Conservation (phyloP, 768 basidiomycete species). For the Leucogyrophana mollusca region DNA sequence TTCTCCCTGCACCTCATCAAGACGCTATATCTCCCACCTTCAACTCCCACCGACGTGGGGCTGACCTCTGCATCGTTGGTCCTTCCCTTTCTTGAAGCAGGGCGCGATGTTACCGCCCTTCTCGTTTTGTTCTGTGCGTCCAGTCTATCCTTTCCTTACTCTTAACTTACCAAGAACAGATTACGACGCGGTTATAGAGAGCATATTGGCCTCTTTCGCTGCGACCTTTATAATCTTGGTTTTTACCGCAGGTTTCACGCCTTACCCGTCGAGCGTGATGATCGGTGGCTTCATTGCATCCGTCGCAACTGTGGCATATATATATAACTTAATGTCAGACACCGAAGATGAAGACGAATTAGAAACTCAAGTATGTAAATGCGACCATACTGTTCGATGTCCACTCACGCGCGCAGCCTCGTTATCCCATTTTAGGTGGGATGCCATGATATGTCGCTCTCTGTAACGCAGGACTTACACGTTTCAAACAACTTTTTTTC, state of each 20-base stretch:
- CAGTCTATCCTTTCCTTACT: not conserved
- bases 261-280: constrained; percentile 11
- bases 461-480: not conserved
- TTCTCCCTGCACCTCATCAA: constrained; percentile 12
- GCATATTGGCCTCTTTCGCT: constrained; percentile 19
- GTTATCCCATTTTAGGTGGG: not conserved
- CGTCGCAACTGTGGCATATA: constrained; percentile 15
- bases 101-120: constrained; percentile 15
- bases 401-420: constrained; percentile 2
- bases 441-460: not conserved
- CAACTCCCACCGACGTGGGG: not conserved
- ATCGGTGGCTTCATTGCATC: constrained; percentile 20
- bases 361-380: constrained; percentile 11
- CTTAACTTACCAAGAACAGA: constrained; percentile 18
- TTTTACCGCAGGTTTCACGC: constrained; percentile 7
- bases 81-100: constrained; percentile 15
- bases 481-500: not conserved
- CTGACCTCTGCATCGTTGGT: constrained; percentile 12
- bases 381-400: not conserved
- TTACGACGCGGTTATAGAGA: constrained; percentile 26
- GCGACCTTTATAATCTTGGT: constrained; percentile 19
- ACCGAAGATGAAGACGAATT: constrained; percentile 6
- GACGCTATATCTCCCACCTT: constrained; percentile 5
- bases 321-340: not conserved
- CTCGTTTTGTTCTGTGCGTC: constrained; percentile 24